These are phyloP conservation scores for Phytophthora agathidicida DNA, from an alignment of 352 stramenopile species.

Conservation along the genomic window DNA sequence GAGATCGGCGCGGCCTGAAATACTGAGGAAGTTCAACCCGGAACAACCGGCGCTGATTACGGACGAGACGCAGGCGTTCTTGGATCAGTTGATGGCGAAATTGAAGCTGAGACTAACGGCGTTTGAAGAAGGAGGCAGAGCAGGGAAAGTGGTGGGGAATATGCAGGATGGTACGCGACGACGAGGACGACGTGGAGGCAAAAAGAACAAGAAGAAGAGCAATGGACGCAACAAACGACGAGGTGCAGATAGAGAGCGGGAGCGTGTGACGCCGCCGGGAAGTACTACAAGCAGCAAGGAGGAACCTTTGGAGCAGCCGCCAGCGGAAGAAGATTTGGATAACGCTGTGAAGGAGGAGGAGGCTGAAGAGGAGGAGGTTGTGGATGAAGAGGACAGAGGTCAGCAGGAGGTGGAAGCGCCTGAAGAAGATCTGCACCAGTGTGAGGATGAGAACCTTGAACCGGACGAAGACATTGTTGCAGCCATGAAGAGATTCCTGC, in stretches of 20 bases:
- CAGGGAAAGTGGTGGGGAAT: neutral
- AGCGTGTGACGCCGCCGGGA: slow-evolving; percentile 14
- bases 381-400: slow-evolving; percentile 22
- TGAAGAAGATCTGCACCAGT: slow-evolving; percentile 16
- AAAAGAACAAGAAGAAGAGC: slow-evolving; percentile 45
- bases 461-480: slow-evolving; percentile 26
- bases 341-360: slow-evolving; percentile 22
- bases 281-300: slow-evolving; percentile 26
- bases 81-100: slow-evolving; percentile 39
- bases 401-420: slow-evolving; percentile 14
- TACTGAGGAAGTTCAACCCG: slow-evolving; percentile 44
- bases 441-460: slow-evolving; percentile 18
- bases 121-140: slow-evolving; percentile 25
- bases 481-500: slow-evolving; percentile 48
- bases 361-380: slow-evolving; percentile 21
- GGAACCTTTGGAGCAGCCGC: slow-evolving; percentile 14
- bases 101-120: slow-evolving; percentile 29
- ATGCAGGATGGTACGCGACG: slow-evolving; percentile 25
- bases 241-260: slow-evolving; percentile 8
- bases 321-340: slow-evolving; percentile 15
- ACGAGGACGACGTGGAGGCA: slow-evolving; percentile 31
- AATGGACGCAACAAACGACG: slow-evolving; percentile 26
- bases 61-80: slow-evolving; percentile 49
- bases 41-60: slow-evolving; percentile 39
- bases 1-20: slow-evolving; percentile 37